Evolutionary conservation across 495 filamentous ascomycete species (phyloP).

Genomic region (Jackrogersella minutella): DNA sequence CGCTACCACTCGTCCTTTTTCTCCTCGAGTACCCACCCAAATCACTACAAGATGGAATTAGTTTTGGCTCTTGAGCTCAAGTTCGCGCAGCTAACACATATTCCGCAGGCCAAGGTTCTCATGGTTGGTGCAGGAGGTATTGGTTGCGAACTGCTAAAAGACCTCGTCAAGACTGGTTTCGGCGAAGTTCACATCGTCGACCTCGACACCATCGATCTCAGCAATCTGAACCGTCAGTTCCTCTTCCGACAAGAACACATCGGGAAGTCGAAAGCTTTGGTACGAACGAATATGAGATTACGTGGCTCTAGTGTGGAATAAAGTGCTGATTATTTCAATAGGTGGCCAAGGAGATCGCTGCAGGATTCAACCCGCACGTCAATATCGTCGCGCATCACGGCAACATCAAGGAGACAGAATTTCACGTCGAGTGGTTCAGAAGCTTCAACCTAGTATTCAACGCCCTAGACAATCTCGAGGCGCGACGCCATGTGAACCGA

Average conservation of each 20-base stretch:
- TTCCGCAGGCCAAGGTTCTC: constrained; percentile 78
- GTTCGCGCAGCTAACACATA: constrained; percentile 41
- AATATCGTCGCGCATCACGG: constrained; percentile 91
- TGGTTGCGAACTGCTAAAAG: constrained; percentile 97
- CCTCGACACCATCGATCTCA: constrained; percentile 96
- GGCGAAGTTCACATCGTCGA: constrained; percentile 96
- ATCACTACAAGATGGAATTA: constrained; percentile 24
- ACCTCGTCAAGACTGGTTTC: constrained; percentile 92
- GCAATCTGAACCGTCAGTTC: constrained; percentile 98
- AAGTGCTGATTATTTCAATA: constrained; percentile 51
- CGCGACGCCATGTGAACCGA: constrained; percentile 91
- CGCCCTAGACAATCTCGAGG: constrained; percentile 95
- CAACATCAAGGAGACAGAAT: constrained; percentile 93
- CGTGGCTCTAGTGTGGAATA: constrained; percentile 10
- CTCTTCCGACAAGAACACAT: constrained; percentile 97
- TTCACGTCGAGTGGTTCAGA: constrained; percentile 90
- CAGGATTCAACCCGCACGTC: constrained; percentile 87
- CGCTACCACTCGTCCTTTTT: not conserved
- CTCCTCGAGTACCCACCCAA: not conserved
- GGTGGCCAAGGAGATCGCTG: constrained; percentile 94
- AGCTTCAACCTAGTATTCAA: constrained; percentile 91
- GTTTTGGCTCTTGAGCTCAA: not conserved
- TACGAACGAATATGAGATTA: constrained; percentile 54
- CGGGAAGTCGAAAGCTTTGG: constrained; percentile 95
- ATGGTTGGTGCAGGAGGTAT: constrained; percentile 98